These are phyloP conservation scores for Aspergillus alliaceus DNA, from an alignment of 2,329 filamentous ascomycete species.

Conservation along the genomic window DNA sequence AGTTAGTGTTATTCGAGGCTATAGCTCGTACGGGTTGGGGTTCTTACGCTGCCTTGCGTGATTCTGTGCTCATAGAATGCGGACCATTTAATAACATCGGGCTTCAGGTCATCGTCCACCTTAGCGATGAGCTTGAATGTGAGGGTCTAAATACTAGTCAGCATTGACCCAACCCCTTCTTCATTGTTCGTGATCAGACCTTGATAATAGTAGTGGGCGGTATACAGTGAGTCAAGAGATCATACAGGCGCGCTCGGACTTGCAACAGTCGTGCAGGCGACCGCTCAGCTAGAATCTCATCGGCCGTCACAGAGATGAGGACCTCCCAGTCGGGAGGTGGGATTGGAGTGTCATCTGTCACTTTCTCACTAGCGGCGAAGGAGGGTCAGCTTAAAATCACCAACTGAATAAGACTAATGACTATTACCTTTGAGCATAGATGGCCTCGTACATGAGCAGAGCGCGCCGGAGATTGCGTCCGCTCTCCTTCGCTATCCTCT, in stretches of 20 bases:
- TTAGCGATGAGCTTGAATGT: conserved; percentile 88
- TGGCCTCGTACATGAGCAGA: conserved; percentile 93
- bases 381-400: neutral
- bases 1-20: conserved; percentile 3
- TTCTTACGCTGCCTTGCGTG: conserved; percentile 69
- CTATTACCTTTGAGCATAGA: conserved; percentile 98
- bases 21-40: neutral
- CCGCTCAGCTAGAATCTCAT: conserved; percentile 89
- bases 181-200: conserved; percentile 34
- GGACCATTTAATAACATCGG: conserved; percentile 91
- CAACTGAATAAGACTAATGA: conserved; percentile 32
- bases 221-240: conserved; percentile 95
- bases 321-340: conserved; percentile 97
- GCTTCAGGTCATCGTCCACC: conserved; percentile 85
- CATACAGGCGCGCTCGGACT: conserved; percentile 92
- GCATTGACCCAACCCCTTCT: neutral
- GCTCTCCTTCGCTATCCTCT: conserved; percentile 84
- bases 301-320: conserved; percentile 83
- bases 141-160: conserved; percentile 58
- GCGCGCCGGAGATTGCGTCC: conserved; percentile 87
- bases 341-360: conserved; percentile 82
- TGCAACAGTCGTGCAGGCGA: conserved; percentile 85
- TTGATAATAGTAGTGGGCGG: conserved; percentile 92
- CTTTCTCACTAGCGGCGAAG: conserved; percentile 67
- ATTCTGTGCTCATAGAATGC: conserved; percentile 97